Evolutionary conservation across 106 monocot species (phyloP), one percentile per base, ranked within the genome.

Genomic region (Agapanthus africanus): DNA sequence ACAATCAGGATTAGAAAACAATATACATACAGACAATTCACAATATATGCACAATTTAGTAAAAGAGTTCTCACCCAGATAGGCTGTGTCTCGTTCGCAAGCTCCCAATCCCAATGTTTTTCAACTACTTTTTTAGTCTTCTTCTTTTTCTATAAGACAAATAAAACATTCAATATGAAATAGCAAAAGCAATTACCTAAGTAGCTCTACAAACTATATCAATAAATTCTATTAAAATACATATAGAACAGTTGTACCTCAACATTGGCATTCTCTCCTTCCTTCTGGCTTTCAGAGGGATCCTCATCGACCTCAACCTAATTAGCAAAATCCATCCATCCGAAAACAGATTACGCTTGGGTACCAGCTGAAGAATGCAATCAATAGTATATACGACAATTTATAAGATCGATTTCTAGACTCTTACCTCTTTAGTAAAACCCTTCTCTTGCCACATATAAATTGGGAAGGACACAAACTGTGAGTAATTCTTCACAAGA

Each of bases 31-130:
- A 8, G 15, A 59, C 4, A 62, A 32, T 32, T 40, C 23, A 60
- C 4, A 60, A 49, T 4, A 67, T 47, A 40, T 38, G 40, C 28
- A 22, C 2, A 31, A 21, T 33, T 33, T 23, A 65, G 42, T 38
- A 27, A 23, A 54, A n/a, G 19, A 57, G 37, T 44, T 27, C 90
- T 79, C 51, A 99, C 99, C 99, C 99, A 99, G 56, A 99, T 87
- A 49, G 99, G 99, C 28, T 99, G 77, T 23, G 99, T 99, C 66
- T 99, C 99, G 79, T 99, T 99, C 4, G 87, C 76, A 22, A 93
- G 85, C 63, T 99, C 99, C 99, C 99, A 99, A 26, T 99, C 99
- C 99, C 99, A 99, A 49, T 99, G 93, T 54, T 76, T 93, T 36
- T 99, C 99, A 67, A 93, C 51, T 40, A 99, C 90, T 61, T 82